These are phyloP conservation scores for Aspergillus flavus DNA, from an alignment of 2,329 filamentous ascomycete species.

Conservation along the genomic window DNA sequence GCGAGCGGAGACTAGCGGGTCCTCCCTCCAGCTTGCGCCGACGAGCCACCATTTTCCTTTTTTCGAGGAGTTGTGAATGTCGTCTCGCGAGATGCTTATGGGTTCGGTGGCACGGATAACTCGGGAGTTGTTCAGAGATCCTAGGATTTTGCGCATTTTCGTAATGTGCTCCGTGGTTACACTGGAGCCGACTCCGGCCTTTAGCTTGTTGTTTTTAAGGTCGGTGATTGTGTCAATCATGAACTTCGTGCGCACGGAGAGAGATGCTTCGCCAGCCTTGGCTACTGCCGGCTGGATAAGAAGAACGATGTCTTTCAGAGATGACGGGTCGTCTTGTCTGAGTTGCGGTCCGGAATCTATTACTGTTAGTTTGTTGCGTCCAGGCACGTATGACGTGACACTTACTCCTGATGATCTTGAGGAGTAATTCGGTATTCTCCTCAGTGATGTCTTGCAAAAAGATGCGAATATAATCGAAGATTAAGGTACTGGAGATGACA, in stretches of 20 bases:
- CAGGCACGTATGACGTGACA: not conserved
- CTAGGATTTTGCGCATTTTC: constrained; percentile 85
- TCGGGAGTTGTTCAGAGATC: constrained; percentile 67
- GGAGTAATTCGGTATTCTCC: constrained; percentile 81
- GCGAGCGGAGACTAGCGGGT: constrained; percentile 40
- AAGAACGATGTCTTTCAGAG: constrained; percentile 85
- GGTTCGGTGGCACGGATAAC: constrained; percentile 76
- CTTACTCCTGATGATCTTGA: constrained; percentile 75
- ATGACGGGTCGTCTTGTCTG: constrained; percentile 82
- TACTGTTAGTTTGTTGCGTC: constrained; percentile 17
- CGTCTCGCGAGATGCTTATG: constrained; percentile 75
- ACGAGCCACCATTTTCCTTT: constrained; percentile 99
- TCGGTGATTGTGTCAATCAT: constrained; percentile 97
- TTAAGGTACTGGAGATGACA: constrained; percentile 75
- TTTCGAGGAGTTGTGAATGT: constrained; percentile 81
- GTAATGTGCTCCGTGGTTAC: constrained; percentile 79
- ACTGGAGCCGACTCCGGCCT: constrained; percentile 70
- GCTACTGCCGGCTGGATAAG: constrained; percentile 73
- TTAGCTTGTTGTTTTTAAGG: constrained; percentile 90
- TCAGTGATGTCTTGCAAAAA: constrained; percentile 77
- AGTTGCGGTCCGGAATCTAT: constrained; percentile 74
- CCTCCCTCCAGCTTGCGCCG: constrained; percentile 79
- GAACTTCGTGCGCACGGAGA: constrained; percentile 89
- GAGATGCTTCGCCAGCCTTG: constrained; percentile 66
- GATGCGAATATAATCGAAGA: constrained; percentile 88